Base-by-base conservation (phyloP, 225 moss, liverwort and hornwort species). In the Sphagnum contortum region DNA sequence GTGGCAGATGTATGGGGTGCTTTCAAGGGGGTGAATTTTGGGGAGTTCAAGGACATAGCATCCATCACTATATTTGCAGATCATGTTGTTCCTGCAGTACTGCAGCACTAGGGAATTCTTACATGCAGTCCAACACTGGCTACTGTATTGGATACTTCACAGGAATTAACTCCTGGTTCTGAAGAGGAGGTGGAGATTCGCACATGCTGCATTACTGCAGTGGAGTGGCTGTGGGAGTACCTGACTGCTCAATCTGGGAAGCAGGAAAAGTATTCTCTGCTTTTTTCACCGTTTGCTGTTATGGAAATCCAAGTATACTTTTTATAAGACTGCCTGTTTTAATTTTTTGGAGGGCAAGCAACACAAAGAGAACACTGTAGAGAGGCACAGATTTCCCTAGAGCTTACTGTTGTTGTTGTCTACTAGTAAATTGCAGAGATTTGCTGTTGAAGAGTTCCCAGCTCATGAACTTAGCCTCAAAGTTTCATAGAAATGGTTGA, bases 1-100 rank as follows among this genome's bases (percentile, higher is more conserved):
- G 92, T 89, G 8, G 96, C 87, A 6, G 96, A 96, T 75, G 63
- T 96, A 49, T 96, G 96, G 96, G 96, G 96, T 9, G 96, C 96
- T 56, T 96, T 96, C 46, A 72, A 78, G 66, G 92, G 96, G 53
- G 53, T 77, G 72, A 87, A 87, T 8, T 45, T 92, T 2, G 96
- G 96, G 59, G 77, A 79, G 12, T 96, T 96, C 60, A 77, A 69
- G 68, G 96, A 96, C 77, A 92, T 96, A n/a, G 70, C 73, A 29
- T 66, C 69, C 50, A 85, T 96, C 48, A 92, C 96, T 0, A 96
- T 90, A 90, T 96, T 96, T 66, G 96, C 96, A 2, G 96, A 96
- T 71, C 92, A 96, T 57, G 92, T 96, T 8, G 96, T 96, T 47
- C 96, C 96, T 44, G 92, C 96, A 47, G 96, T 96, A 2, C 65